Evolutionary conservation across 2,329 filamentous ascomycete genomes (phyloP), one percentile per base, ranked within the genome.

Genomic region (Periconia macrospinosa): DNA sequence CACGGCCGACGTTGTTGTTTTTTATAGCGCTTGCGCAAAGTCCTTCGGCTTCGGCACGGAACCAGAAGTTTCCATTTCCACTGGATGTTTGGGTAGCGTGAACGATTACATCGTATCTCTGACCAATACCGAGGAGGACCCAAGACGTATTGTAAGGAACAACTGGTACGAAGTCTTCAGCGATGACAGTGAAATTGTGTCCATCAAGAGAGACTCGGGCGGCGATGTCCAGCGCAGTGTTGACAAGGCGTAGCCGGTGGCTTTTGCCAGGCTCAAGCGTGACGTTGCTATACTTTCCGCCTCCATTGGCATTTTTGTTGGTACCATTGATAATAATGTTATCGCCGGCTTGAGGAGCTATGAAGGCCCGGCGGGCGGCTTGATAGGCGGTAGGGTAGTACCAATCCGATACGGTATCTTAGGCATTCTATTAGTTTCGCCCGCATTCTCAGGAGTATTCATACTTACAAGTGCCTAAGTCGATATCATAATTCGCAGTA

Each of bases 201-300:
- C 60, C 60, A 18, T 72, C 69, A 5, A 72, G 66, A 17, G 62
- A 62, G 1, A 71, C 68, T 9, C 58, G 52, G 15, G 68, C 49
- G 30, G 58, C 57, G 14, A 57, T 58, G 40, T 70, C 67, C 5
- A 71, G 60, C 17, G 68, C 63, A 8, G 78, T 67, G 69, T 87
- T 87, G 64, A 86, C 77, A 49, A 87, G 75, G 1, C 85, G 81
- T 11, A 83, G 75, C 13, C 82, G 81, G 63, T 87, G 81, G 6
- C 69, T 78, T 69, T 78, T 80, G 49, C 80, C 80, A 3, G 57
- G 47, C 20, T 63, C 59, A 7, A 71, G 60, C 1, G 53, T 63
- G 8, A 71, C 67, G 10, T 59, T 61, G 56, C 65, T 63, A 55
- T 70, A 72, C 10, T 59, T 40, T 19, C 70, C 71, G 13, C 30